Evolutionary conservation across 768 basidiomycete genomes (phyloP).

Genomic region (Pulveroboletus sp.): DNA sequence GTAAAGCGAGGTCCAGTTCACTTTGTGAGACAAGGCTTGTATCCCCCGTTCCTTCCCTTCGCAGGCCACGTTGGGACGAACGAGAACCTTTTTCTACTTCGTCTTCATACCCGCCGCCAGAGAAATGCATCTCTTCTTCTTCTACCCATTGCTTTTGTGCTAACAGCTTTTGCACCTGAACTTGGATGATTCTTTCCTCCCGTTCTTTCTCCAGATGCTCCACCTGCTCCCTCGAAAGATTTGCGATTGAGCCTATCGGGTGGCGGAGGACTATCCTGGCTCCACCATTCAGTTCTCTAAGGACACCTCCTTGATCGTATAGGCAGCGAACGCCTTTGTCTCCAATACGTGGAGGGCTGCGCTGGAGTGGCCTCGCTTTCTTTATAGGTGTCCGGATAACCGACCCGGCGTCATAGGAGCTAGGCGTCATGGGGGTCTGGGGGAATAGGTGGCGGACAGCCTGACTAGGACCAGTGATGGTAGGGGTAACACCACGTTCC

Average conservation of each 20-base stretch:
- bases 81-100: constrained; percentile 10
- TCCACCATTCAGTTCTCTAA: constrained; percentile 11
- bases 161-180: constrained; percentile 14
- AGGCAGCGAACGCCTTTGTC: constrained; percentile 24
- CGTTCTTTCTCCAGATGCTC: constrained; percentile 13
- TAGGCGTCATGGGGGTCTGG: constrained; percentile 17
- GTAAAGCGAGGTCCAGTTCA: not conserved
- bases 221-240: constrained; percentile 26
- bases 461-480: not conserved
- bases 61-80: not conserved
- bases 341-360: constrained; percentile 28
- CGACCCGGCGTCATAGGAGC: constrained; percentile 28
- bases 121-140: constrained; percentile 3
- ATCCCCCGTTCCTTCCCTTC: constrained; percentile 3
- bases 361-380: constrained; percentile 23
- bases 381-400: constrained; percentile 29
- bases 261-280: constrained; percentile 20
- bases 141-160: constrained; percentile 1
- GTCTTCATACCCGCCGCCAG: constrained; percentile 17
- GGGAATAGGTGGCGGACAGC: constrained; percentile 4
- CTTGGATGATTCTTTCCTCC: constrained; percentile 4
- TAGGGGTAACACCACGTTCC: constrained; percentile 15
- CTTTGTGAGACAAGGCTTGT: constrained; percentile 9
- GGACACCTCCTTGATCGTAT: constrained; percentile 11
- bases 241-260: constrained; percentile 17